Base-by-base conservation (phyloP, 345 rosid genomes). In the Pugionium dolabratum region DNA sequence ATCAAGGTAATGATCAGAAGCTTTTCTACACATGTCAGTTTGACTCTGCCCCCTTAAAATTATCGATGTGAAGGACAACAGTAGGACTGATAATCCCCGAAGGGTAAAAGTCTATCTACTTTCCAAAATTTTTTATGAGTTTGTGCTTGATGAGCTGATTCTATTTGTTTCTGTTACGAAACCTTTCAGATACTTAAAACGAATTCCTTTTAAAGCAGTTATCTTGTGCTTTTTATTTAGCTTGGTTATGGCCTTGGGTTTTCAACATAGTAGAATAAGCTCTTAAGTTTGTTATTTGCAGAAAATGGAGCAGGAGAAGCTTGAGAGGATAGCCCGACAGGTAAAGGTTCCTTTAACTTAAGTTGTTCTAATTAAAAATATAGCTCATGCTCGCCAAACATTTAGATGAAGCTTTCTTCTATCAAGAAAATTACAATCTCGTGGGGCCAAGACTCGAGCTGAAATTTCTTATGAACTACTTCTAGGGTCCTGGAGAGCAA, bases 281-380 rank as follows among this genome's bases (percentile, higher is more conserved):
- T 64, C 41, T 32, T 4, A 53, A 42, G 27, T 32, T 39, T 59
- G 26, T 45, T 40, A 3, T 80, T 18, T 79, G 75, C 85, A 95
- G 99, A 95, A 89, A 87, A 83, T 67, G 64, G 99, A 94, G 83
- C 77, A 80, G 52, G 96, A 91, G 80, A 94, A 91, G 74, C 66
- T 94, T 66, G 93, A 91, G 81, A 91, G 90, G 85, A 77, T 82
- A 54, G 97, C 99, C 6, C 80, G 83, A 62, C 85, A 88, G 97
- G 99, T 94, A 81, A 26, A 6, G 3, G 28, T 47, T 63, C 9
- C 27, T 54, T 31, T 6, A 27, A n/a, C 54, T 36, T 8, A 2
- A 59, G 43, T 31, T 18, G 41, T 48, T 50, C 2, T 49, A 32
- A 26, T 9, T 10, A 30, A 10, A 4, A 44, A 7, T 18, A 6